These are phyloP conservation scores for Eurotiales sp. DNA, from an alignment of 2,329 filamentous ascomycete species.

Conservation along the genomic window DNA sequence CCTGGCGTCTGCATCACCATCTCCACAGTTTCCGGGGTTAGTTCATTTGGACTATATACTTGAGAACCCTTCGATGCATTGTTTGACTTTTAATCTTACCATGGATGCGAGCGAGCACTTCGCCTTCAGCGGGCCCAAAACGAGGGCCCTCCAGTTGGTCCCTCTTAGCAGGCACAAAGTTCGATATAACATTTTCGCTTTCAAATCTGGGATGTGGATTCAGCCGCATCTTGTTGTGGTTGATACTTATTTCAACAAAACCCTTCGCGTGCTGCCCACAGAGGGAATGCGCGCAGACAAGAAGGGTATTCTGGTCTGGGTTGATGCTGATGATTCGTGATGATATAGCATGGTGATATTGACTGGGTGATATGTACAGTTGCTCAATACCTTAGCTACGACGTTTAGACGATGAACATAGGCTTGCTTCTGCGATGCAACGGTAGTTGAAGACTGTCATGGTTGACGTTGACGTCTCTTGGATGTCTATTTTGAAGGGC, in stretches of 20 bases:
- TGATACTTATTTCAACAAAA: constrained; percentile 92
- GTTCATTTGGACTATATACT: constrained; percentile 64
- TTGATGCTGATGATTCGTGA: constrained; percentile 32
- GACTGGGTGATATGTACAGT: neutral
- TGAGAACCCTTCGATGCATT: constrained; percentile 92
- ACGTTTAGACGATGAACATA: too few species aligned
- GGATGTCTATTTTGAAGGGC: too few species aligned
- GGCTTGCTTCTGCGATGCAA: too few species aligned
- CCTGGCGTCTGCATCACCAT: constrained; percentile 50
- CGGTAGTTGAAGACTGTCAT: too few species aligned
- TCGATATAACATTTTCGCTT: constrained; percentile 71
- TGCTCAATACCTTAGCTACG: too few species aligned
- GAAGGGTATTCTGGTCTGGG: constrained; percentile 46
- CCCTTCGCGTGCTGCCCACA: constrained; percentile 73
- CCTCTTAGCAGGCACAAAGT: constrained; percentile 73
- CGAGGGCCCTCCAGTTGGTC: constrained; percentile 72
- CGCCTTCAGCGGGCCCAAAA: constrained; percentile 86
- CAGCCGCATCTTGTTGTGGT: constrained; percentile 70
- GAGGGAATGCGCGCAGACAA: constrained; percentile 61
- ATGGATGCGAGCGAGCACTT: constrained; percentile 95
- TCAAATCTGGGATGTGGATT: constrained; percentile 62
- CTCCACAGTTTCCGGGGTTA: constrained; percentile 29
- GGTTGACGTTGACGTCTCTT: too few species aligned
- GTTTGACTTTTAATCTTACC: constrained; percentile 83
- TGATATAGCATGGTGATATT: neutral